A percentile compares a stretch with the other conserved stretches of the same genome.
phyloP scores from a whole-genome alignment of 441 rosid species.

The Adansonia madagascariensis region DNA sequence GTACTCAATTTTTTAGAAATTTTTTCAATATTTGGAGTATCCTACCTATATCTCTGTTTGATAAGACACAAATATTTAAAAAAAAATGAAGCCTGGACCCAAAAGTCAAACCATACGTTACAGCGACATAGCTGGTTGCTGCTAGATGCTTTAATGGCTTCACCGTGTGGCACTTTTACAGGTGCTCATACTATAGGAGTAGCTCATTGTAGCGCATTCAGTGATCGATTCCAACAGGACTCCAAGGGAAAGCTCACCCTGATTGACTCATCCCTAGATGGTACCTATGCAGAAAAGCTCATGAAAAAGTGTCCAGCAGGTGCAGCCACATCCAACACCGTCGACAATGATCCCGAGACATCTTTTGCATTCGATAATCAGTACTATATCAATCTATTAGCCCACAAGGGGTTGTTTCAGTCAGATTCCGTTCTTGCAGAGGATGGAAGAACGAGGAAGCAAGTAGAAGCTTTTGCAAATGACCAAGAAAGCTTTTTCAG shows the following conservation, averaged over 20 bases:
- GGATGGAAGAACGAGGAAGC: conserved; percentile 61
- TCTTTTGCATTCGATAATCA: conserved; percentile 70
- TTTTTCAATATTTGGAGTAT: too few relatives aligned
- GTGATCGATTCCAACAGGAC: conserved; percentile 57
- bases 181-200: conserved; percentile 90
- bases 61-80: too few relatives aligned
- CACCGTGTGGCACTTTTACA: conserved; percentile 22
- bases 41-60: too few relatives aligned
- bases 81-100: too few relatives aligned
- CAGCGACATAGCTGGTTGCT: background rate
- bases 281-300: conserved; percentile 57
- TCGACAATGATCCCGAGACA: conserved; percentile 71
- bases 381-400: conserved; percentile 61
- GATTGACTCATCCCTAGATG: conserved; percentile 64
- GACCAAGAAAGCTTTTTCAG: conserved; percentile 57
- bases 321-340: conserved; percentile 53
- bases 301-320: conserved; percentile 57
- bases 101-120: background rate
- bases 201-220: conserved; percentile 84
- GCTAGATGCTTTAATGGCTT: background rate
- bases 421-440: conserved; percentile 74
- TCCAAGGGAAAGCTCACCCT: conserved; percentile 57
- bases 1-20: too few relatives aligned
- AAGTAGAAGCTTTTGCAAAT: conserved; percentile 61
- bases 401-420: conserved; percentile 74